phyloP scores from a whole-genome alignment of 441 rosid species.

The Brassica balearica region DNA sequence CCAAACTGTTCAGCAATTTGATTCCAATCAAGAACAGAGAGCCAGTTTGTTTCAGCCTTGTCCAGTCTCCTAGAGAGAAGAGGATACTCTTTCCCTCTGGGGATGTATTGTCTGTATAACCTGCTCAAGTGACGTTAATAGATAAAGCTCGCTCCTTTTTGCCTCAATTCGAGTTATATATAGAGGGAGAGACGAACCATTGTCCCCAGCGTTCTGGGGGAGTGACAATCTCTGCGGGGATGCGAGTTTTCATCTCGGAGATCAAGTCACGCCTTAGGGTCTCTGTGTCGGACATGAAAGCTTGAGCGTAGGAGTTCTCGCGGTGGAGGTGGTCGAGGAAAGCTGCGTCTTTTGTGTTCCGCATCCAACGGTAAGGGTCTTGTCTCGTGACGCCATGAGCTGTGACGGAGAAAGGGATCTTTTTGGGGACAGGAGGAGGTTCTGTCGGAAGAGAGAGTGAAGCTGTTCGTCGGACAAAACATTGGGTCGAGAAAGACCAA shows the following conservation, averaged over 20 bases:
- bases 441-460: conserved; percentile 48
- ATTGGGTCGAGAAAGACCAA: conserved; percentile 45
- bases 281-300: conserved; percentile 82
- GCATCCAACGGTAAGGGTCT: conserved; percentile 92
- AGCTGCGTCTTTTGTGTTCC: conserved; percentile 57
- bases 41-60: conserved; percentile 43
- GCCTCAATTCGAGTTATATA: neutral
- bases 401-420: conserved; percentile 58
- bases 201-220: conserved; percentile 88
- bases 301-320: conserved; percentile 77
- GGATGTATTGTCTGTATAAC: conserved; percentile 80
- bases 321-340: conserved; percentile 57
- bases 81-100: conserved; percentile 87
- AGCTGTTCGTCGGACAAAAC: conserved; percentile 41
- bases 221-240: conserved; percentile 63
- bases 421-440: conserved; percentile 68
- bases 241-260: conserved; percentile 70
- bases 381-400: conserved; percentile 67
- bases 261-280: conserved; percentile 54
- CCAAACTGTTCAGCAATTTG: conserved; percentile 80
- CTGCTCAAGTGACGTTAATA: conserved; percentile 46
- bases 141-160: conserved; percentile 15
- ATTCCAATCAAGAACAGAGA: conserved; percentile 88
- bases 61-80: conserved; percentile 70
- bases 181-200: conserved; percentile 53